Evolutionary conservation across 495 filamentous ascomycete genomes (phyloP).

Genomic region (Bombardia bombarda): DNA sequence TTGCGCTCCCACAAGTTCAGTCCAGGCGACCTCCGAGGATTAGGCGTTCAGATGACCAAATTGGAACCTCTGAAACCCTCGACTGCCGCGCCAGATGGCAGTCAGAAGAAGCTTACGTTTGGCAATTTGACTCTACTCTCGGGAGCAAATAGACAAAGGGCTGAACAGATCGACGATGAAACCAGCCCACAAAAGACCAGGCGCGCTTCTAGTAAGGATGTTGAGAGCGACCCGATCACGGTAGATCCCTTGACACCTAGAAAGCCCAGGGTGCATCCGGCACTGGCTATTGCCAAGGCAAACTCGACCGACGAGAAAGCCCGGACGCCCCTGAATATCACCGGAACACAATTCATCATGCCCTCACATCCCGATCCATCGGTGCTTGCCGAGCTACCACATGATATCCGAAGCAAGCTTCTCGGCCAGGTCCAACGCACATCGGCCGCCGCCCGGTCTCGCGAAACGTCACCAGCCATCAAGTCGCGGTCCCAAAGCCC

Average conservation of each 20-base stretch:
- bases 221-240: slow-evolving; percentile 39
- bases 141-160: slow-evolving; percentile 21
- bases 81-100: slow-evolving; percentile 37
- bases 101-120: slow-evolving; percentile 23
- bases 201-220: not conserved
- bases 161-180: slow-evolving; percentile 21
- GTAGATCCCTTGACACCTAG: slow-evolving; percentile 53
- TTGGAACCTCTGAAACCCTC: slow-evolving; percentile 64
- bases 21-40: slow-evolving; percentile 80
- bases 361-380: slow-evolving; percentile 69
- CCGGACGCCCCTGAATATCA: slow-evolving; percentile 62
- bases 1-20: slow-evolving; percentile 74
- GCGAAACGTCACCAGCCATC: slow-evolving; percentile 14
- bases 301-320: slow-evolving; percentile 50
- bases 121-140: slow-evolving; percentile 6
- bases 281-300: slow-evolving; percentile 44
- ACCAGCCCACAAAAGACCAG: slow-evolving; percentile 9
- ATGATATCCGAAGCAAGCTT: slow-evolving; percentile 71
- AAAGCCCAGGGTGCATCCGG: slow-evolving; percentile 51
- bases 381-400: slow-evolving; percentile 68
- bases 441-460: slow-evolving; percentile 9
- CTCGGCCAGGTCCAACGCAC: slow-evolving; percentile 31
- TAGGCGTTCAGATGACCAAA: slow-evolving; percentile 88
- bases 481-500: slow-evolving; percentile 36
- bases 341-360: slow-evolving; percentile 82